Conservation (phyloP, 2,329 filamentous ascomycete species). For the Phialophora tarda region DNA sequence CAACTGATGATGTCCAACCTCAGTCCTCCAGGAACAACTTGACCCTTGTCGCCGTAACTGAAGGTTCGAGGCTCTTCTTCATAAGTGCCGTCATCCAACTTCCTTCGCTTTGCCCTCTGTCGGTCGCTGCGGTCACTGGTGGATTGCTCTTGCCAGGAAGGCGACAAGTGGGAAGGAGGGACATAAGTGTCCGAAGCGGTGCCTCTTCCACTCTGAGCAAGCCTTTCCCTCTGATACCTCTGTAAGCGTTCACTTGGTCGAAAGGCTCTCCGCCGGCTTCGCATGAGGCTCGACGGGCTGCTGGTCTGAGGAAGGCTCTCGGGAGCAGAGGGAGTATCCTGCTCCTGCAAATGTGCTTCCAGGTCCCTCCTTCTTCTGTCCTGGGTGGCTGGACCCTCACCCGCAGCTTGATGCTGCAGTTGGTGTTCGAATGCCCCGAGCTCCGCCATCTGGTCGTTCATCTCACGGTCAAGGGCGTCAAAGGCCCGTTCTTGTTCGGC, state of each 20-base stretch:
- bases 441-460: slow-evolving; percentile 44
- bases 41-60: slow-evolving; percentile 83
- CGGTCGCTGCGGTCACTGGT: slow-evolving; percentile 47
- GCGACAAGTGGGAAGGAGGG: slow-evolving; percentile 19
- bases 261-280: slow-evolving; percentile 38
- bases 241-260: slow-evolving; percentile 41
- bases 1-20: slow-evolving; percentile 89
- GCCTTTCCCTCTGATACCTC: slow-evolving; percentile 35
- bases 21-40: slow-evolving; percentile 80
- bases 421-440: slow-evolving; percentile 50
- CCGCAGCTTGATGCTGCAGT: slow-evolving; percentile 38
- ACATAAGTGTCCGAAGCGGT: slow-evolving; percentile 24
- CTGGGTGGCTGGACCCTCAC: slow-evolving; percentile 35
- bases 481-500: slow-evolving; percentile 46
- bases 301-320: slow-evolving; percentile 20
- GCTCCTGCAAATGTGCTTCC: slow-evolving; percentile 28
- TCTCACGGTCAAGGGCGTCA: slow-evolving; percentile 49
- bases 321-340: slow-evolving; percentile 19
- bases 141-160: slow-evolving; percentile 17
- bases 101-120: slow-evolving; percentile 68
- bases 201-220: slow-evolving; percentile 32
- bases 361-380: slow-evolving; percentile 34
- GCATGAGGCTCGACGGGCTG: slow-evolving; percentile 32
- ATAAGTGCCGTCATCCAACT: slow-evolving; percentile 68
- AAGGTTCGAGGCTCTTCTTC: slow-evolving; percentile 60